phyloP scores from a whole-genome alignment of 352 stramenopile genomes.

The Globisporangium abappressorium region DNA sequence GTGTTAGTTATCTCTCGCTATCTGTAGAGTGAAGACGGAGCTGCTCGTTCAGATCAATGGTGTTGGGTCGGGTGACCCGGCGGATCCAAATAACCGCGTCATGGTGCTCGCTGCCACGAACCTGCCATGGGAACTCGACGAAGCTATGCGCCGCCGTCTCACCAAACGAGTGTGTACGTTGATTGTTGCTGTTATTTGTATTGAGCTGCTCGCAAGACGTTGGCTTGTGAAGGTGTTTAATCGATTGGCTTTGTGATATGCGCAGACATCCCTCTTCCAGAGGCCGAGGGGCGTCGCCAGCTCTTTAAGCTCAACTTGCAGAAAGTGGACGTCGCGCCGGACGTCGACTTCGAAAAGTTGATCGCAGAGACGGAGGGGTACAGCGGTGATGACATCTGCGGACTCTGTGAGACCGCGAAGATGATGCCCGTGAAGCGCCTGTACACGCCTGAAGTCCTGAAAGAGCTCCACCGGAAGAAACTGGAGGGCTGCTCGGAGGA shows the following conservation, averaged over 20 bases:
- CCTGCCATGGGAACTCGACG: conserved; percentile 96
- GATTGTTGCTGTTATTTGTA: not conserved
- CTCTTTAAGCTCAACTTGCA: conserved; percentile 80
- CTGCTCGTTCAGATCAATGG: conserved; percentile 98
- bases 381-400: conserved; percentile 57
- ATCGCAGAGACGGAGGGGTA: conserved; percentile 68
- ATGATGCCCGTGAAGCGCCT: conserved; percentile 79
- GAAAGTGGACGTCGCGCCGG: conserved; percentile 70
- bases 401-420: conserved; percentile 70
- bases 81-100: conserved; percentile 41
- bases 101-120: conserved; percentile 97
- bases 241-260: not conserved
- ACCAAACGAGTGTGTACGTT: conserved; percentile 93
- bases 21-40: conserved; percentile 94
- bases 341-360: conserved; percentile 74
- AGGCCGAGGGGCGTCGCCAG: conserved; percentile 49
- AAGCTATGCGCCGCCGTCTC: conserved; percentile 92
- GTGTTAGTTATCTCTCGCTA: not conserved
- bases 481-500: conserved; percentile 51
- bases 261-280: conserved; percentile 50
- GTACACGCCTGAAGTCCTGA: conserved; percentile 68
- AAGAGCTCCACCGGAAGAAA: conserved; percentile 53
- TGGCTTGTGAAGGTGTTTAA: not conserved
- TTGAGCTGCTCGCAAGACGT: not conserved
- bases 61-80: conserved; percentile 35